Conservation (phyloP, 192 early-diverging fungal species). For the Backusella circina region DNA sequence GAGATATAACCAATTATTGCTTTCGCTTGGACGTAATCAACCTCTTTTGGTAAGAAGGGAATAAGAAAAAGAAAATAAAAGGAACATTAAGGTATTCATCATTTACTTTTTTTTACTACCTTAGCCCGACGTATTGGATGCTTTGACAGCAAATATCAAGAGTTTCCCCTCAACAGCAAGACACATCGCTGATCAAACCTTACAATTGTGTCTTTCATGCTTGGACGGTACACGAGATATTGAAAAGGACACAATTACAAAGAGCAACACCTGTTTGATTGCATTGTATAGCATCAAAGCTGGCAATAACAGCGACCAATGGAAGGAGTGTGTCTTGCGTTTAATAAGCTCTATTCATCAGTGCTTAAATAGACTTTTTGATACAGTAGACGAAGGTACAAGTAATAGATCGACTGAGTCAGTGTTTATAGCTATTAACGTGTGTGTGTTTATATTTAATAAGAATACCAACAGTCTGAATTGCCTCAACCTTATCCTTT, state of each 20-base stretch:
- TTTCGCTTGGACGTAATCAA: constrained; percentile 38
- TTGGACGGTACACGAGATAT: constrained; percentile 43
- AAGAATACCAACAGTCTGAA: constrained; percentile 6
- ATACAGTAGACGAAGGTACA: constrained; percentile 54
- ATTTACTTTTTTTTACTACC: background rate
- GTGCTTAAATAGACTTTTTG: constrained; percentile 43
- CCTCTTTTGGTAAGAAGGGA: constrained; percentile 40
- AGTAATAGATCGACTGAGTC: background rate
- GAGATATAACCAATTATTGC: constrained; percentile 44
- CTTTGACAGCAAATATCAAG: constrained; percentile 38
- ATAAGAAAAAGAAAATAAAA: background rate
- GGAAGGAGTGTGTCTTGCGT: constrained; percentile 37
- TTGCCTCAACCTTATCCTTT: background rate
- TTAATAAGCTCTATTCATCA: constrained; percentile 46
- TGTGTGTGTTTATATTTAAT: constrained; percentile 1
- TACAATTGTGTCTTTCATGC: constrained; percentile 45
- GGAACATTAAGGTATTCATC: background rate
- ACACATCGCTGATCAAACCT: constrained; percentile 37
- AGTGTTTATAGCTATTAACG: background rate
- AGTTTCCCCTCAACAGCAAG: constrained; percentile 49
- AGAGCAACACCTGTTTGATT: constrained; percentile 40
- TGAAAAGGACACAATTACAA: constrained; percentile 26
- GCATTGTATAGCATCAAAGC: constrained; percentile 33
- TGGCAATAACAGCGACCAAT: constrained; percentile 30
- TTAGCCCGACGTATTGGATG: constrained; percentile 40